phyloP scores from a whole-genome alignment of 192 early-diverging fungal species.

The Chytriomyces confervae region DNA sequence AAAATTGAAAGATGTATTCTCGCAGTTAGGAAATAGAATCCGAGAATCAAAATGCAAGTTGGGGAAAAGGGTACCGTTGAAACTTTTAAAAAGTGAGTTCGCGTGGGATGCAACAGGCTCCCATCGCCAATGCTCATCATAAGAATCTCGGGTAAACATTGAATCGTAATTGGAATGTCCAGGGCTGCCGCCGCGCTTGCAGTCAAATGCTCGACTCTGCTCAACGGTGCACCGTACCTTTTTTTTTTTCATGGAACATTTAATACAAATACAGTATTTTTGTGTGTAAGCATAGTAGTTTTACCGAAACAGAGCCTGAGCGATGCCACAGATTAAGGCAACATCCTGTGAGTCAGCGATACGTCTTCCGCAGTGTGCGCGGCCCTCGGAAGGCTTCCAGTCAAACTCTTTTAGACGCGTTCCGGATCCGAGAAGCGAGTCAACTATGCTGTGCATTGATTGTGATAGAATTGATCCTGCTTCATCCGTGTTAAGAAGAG shows the following conservation, averaged over 20 bases:
- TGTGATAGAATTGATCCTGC: too few relatives aligned
- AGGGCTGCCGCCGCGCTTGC: not conserved
- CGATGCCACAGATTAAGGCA: slow-evolving; percentile 19
- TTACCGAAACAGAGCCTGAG: slow-evolving; percentile 11
- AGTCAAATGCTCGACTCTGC: not conserved
- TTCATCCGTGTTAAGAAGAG: too few relatives aligned
- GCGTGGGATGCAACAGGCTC: not conserved
- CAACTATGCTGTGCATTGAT: not conserved
- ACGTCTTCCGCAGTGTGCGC: slow-evolving; percentile 5
- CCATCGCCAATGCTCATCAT: slow-evolving; percentile 28
- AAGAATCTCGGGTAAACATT: slow-evolving; percentile 20
- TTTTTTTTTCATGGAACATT: not conserved
- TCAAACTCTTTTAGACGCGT: not conserved
- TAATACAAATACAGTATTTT: not conserved
- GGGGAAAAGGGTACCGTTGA: not conserved
- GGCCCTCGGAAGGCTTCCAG: slow-evolving; percentile 8
- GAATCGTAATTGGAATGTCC: not conserved
- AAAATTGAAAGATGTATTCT: not conserved
- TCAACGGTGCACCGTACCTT: slow-evolving; percentile 20
- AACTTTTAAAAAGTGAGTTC: slow-evolving; percentile 19
- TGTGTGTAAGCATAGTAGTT: not conserved
- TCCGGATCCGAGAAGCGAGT: not conserved
- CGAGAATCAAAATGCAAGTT: not conserved
- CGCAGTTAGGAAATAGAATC: too few relatives aligned
- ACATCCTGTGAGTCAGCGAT: slow-evolving; percentile 10